Evolutionary conservation across 768 basidiomycete genomes (phyloP).

Genomic region (Gymnopilus dilepis): DNA sequence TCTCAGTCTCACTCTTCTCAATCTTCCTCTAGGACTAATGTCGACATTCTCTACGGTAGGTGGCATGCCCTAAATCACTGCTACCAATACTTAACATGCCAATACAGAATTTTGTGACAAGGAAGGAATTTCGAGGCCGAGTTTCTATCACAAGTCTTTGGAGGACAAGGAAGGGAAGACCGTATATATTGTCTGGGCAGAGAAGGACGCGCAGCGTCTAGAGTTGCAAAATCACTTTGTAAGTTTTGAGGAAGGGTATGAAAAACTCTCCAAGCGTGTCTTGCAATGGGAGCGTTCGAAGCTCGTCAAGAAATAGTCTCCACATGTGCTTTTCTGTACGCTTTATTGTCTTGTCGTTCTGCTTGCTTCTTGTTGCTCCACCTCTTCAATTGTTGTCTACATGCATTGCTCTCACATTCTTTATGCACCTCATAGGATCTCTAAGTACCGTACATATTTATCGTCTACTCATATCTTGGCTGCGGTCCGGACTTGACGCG

Average conservation of each 20-base stretch:
- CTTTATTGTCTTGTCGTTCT: neutral
- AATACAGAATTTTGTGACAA: conserved; percentile 29
- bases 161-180: conserved; percentile 31
- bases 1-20: neutral
- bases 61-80: neutral
- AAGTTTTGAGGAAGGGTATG: conserved; percentile 43
- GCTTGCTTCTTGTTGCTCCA: neutral
- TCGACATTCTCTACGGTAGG: conserved; percentile 27
- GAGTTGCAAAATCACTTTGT: conserved; percentile 47
- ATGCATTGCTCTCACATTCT: neutral
- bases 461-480: too few relatives aligned
- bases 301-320: conserved; percentile 9
- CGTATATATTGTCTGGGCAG: conserved; percentile 50
- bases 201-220: conserved; percentile 47
- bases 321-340: neutral
- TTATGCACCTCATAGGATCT: neutral
- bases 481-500: too few relatives aligned
- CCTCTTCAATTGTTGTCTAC: neutral
- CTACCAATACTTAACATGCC: neutral
- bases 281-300: conserved; percentile 35
- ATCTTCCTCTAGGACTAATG: conserved; percentile 15
- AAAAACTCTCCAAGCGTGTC: conserved; percentile 52
- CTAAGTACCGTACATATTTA: too few relatives aligned
- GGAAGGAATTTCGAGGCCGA: conserved; percentile 31
- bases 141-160: conserved; percentile 37